phyloP scores from a whole-genome alignment of 371 early-diverging fungal species.

The Blakeslea trispora region DNA sequence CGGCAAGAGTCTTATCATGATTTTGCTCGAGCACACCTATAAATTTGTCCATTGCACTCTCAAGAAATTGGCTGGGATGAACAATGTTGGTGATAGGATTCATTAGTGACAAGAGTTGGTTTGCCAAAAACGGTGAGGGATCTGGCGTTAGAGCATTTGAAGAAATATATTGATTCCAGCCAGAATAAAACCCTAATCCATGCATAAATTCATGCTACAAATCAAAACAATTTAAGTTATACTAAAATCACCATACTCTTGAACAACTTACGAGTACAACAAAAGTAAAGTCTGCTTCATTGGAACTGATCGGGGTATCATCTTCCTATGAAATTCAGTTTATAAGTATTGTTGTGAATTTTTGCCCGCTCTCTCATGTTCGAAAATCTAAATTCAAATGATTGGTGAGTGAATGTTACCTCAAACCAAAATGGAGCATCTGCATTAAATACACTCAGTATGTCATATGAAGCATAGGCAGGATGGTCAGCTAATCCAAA shows the following conservation, averaged over 20 bases:
- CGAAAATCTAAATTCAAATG: too few relatives aligned
- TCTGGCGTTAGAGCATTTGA: conserved; percentile 16
- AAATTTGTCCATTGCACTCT: conserved; percentile 24
- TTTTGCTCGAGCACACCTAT: background rate
- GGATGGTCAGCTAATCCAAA: conserved; percentile 26
- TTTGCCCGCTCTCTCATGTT: too few relatives aligned
- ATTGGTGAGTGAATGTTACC: background rate
- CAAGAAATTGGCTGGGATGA: conserved; percentile 16
- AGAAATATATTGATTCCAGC: conserved; percentile 40
- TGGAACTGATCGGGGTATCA: conserved; percentile 32
- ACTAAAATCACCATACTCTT: too few relatives aligned
- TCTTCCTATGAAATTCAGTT: conserved; percentile 25
- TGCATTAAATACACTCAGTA: conserved; percentile 61
- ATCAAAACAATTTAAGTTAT: background rate
- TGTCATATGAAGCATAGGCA: conserved; percentile 43
- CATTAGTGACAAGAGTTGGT: conserved; percentile 8
- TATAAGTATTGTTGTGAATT: conserved; percentile 3
- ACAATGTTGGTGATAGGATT: conserved; percentile 11
- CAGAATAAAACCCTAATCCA: conserved; percentile 62
- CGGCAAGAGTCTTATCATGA: background rate
- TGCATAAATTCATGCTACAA: conserved; percentile 62
- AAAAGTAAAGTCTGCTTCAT: conserved; percentile 59
- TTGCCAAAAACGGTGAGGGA: conserved; percentile 40
- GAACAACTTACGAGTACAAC: conserved; percentile 38
- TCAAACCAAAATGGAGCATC: conserved; percentile 54